Conservation (phyloP, 139 green algal species). For the Chloropicon primus region DNA sequence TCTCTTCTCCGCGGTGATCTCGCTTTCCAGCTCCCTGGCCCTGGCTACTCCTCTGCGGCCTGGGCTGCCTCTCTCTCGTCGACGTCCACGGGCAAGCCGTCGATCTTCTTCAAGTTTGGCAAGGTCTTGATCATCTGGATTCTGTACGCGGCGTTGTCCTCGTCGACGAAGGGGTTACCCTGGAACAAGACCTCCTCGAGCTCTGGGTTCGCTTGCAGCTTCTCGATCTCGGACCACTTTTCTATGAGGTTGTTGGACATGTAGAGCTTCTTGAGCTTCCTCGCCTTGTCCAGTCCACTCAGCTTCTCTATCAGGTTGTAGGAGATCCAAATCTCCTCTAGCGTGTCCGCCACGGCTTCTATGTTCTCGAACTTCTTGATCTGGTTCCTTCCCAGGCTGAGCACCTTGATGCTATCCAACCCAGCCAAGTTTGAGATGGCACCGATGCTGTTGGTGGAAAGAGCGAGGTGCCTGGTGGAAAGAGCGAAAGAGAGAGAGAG, state of each 20-base stretch:
- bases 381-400: constrained; percentile 76
- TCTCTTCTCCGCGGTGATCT: too few species aligned
- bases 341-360: constrained; percentile 64
- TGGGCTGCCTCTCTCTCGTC: constrained; percentile 59
- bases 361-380: constrained; percentile 93
- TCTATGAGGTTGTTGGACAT: constrained; percentile 72
- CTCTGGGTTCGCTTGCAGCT: neutral
- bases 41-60: constrained; percentile 11
- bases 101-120: constrained; percentile 78
- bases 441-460: constrained; percentile 93
- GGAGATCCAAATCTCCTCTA: constrained; percentile 85
- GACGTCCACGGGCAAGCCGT: constrained; percentile 69
- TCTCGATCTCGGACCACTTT: neutral
- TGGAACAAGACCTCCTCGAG: neutral
- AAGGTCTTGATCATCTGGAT: constrained; percentile 47
- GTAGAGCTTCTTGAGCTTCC: constrained; percentile 64
- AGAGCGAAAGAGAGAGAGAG: neutral
- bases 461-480: constrained; percentile 47
- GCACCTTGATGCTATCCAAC: constrained; percentile 58
- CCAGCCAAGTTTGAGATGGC: constrained; percentile 65
- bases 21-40: too few species aligned
- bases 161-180: neutral
- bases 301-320: constrained; percentile 86
- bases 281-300: constrained; percentile 64
- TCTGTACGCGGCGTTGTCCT: constrained; percentile 8